Conservation (phyloP, 2,329 filamentous ascomycete species). For the Pseudopithomyces maydicus region DNA sequence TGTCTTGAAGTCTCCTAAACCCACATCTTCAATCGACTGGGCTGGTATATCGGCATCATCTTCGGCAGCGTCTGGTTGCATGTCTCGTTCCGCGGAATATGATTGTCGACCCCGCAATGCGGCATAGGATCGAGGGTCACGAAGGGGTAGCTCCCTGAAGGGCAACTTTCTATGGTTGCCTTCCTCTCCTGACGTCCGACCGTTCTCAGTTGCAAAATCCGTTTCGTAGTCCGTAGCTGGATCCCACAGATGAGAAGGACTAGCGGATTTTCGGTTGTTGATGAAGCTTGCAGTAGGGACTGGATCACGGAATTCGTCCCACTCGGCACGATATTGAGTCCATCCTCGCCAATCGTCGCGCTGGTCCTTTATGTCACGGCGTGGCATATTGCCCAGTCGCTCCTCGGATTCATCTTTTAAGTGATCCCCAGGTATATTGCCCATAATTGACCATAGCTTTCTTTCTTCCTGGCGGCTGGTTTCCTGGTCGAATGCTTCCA, state of each 20-base stretch:
- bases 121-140: constrained; percentile 13
- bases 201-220: constrained; percentile 1
- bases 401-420: constrained; percentile 30
- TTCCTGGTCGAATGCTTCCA: constrained; percentile 54
- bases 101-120: constrained; percentile 7
- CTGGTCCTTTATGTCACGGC: constrained; percentile 40
- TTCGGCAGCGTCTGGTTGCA: background rate
- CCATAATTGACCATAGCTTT: constrained; percentile 51
- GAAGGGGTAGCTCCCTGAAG: constrained; percentile 13
- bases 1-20: background rate
- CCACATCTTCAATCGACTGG: constrained; percentile 8
- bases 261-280: constrained; percentile 21
- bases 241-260: background rate
- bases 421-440: constrained; percentile 29
- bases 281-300: constrained; percentile 22
- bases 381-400: constrained; percentile 13
- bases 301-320: constrained; percentile 49
- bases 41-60: constrained; percentile 5
- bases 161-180: background rate
- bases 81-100: background rate
- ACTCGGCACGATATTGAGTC: constrained; percentile 53
- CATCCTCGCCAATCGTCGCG: constrained; percentile 55
- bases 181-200: background rate
- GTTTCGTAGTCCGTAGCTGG: background rate
- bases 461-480: constrained; percentile 52